These are phyloP conservation scores for Tribonema minus DNA, from an alignment of 108 stramenopile genomes.

Conservation along the genomic window DNA sequence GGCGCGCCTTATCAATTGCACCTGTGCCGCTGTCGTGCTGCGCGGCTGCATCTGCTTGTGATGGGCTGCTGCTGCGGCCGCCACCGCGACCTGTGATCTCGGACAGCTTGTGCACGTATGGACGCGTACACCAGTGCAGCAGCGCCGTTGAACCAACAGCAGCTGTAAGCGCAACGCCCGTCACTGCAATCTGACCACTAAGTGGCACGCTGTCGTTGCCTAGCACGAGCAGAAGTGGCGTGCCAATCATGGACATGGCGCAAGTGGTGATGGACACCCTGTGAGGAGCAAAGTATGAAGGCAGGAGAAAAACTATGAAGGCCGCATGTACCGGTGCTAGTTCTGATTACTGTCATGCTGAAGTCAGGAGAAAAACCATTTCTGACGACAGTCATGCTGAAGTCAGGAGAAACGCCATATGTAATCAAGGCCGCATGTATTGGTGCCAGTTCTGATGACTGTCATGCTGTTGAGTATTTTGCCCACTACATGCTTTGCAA, in stretches of 20 bases:
- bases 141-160: slow-evolving; percentile 18
- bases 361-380: no score
- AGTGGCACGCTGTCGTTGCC: slow-evolving; percentile 14
- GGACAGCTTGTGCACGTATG: slow-evolving; percentile 14
- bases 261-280: slow-evolving; percentile 31
- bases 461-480: no score
- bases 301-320: no score
- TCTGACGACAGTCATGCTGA: no score
- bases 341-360: no score
- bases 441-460: no score
- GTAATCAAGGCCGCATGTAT: no score
- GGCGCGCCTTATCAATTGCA: neutral
- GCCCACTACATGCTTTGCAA: no score
- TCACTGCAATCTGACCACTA: slow-evolving; percentile 21
- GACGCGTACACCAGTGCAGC: slow-evolving; percentile 11
- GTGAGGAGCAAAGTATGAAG: no score
- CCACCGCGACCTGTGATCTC: slow-evolving; percentile 5
- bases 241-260: slow-evolving; percentile 7
- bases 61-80: neutral
- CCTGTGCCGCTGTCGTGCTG: neutral
- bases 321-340: no score
- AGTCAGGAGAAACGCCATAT: no score
- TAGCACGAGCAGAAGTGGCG: slow-evolving; percentile 1
- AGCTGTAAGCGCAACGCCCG: slow-evolving; percentile 7
- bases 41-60: neutral